Evolutionary conservation across 202 grass and related monocot genomes (phyloP), one percentile per base, ranked within the genome.

Genomic region (Eragrostis tef): DNA sequence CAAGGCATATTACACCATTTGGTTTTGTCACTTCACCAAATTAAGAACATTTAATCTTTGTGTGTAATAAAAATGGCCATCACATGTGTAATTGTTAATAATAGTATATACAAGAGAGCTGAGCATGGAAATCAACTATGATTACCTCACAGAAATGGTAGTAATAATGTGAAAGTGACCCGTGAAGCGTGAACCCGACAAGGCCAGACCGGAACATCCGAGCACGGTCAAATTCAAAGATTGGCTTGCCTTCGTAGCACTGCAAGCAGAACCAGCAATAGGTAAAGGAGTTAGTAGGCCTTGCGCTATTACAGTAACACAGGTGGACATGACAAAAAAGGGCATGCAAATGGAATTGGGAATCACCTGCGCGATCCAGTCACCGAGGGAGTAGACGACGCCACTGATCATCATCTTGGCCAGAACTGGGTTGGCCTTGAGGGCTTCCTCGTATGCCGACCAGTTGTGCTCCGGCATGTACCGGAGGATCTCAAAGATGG

Each of bases 401-500:
- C 95, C 95, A 47, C 95, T 98, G 25, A 98, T 98, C 95, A 98
- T 93, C 95, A 98, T 98, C 86, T 98, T 98, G 51, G 95, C 92
- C 22, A 98, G 92, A 57, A 98, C 90, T 6, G 95, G 92, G 77
- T 98, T 98, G 73, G 84, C 79, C 83, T 94, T 94, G 75, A 98
- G 88, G 29, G 95, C 90, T 53, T 98, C 92, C 81, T 98, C 95
- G 54, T 98, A 98, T 0, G 95, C 95, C 20, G 83, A 90, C 95
- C 95, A 98, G 83, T 98, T 98, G 84, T 98, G 95, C 63, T 91
- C 90, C 21, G 95, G 95, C 73, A 88, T 91, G 78, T 98, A 98
- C 70, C 88, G 88, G 58, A 98, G 64, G 46, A 98, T 93, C 90
- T 98, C 95, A 67, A 90, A 98, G 50, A 94, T 59, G 0, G 95